Evolutionary conservation across 768 basidiomycete genomes (phyloP), one percentile per base, ranked within the genome.

Genomic region (Cytidiella melzeri): DNA sequence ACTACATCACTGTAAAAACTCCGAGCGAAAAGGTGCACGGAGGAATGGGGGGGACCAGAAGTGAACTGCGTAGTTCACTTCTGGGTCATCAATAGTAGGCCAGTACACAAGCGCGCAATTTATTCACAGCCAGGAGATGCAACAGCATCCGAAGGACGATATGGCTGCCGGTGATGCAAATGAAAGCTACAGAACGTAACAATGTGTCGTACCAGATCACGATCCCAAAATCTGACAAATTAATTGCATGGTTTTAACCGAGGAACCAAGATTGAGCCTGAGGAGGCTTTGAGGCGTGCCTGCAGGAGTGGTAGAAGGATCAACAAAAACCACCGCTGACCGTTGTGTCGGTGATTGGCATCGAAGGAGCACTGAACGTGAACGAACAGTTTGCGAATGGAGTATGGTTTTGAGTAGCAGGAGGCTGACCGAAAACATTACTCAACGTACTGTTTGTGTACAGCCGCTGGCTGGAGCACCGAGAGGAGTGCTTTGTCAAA

Each of bases 291-390:
- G 7, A 6, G 40, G 21, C 10, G 40, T 7, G 19, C n/a, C 40
- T 10, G 40, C n/a, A n/a, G 45, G n/a, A n/a, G 49, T n/a, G 4
- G 20, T 39, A 20, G 49, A 18, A 24, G 21, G 30, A 23, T 24
- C 27, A 7, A 43, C 53, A 26, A 50, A 50, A n/a, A 7, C 47
- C 18, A 7, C 43, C 36, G 7, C 38, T 44, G 1, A 52, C 43
- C 12, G 45, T 40, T 12, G 56, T 19, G 0, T 45, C 19, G 2
- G 42, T 34, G 13, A 49, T 45, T 19, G 48, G 25, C 28, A 45
- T 26, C 18, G 47, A 10, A 13, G 48, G 41, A 26, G 27, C 51
- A 12, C 50, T 44, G 27, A 56, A 56, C 38, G 42, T 4, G 21
- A 53, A 47, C 24, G 44, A 23, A 11, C 43, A 13, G 20, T 49